phyloP scores from a whole-genome alignment of 345 rosid genomes.

The Salix brachista region DNA sequence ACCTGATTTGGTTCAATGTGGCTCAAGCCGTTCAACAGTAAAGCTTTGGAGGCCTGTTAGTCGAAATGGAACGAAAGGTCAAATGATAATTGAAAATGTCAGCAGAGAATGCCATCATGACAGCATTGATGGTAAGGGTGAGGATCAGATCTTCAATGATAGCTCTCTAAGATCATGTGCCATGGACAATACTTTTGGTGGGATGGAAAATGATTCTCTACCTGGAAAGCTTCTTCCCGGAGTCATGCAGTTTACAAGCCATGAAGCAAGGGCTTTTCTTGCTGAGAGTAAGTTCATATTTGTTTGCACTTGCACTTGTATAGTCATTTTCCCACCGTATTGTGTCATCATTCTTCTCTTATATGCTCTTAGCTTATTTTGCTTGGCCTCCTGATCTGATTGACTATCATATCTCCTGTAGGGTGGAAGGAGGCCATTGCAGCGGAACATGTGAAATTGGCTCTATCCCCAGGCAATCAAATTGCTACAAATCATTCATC shows the following conservation, averaged over 20 bases:
- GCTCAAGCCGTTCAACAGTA: slow-evolving; percentile 25
- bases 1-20: slow-evolving; percentile 19
- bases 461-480: slow-evolving; percentile 36
- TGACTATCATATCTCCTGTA: slow-evolving; percentile 15
- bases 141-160: slow-evolving; percentile 16
- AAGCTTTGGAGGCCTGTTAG: slow-evolving; percentile 52
- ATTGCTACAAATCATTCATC: slow-evolving; percentile 19
- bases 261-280: slow-evolving; percentile 71
- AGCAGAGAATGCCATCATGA: slow-evolving; percentile 25
- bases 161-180: slow-evolving; percentile 15
- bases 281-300: slow-evolving; percentile 52
- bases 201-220: slow-evolving; percentile 9
- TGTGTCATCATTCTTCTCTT: neutral
- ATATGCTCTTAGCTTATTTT: neutral
- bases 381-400: slow-evolving; percentile 8
- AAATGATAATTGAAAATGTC: slow-evolving; percentile 15
- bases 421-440: slow-evolving; percentile 90
- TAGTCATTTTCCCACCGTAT: neutral
- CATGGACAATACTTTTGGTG: slow-evolving; percentile 10
- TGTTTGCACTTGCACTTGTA: neutral
- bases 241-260: slow-evolving; percentile 41
- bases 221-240: slow-evolving; percentile 19
- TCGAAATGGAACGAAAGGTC: slow-evolving; percentile 28
- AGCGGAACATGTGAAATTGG: slow-evolving; percentile 60
- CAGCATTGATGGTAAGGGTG: slow-evolving; percentile 9